Evolutionary conservation across 768 basidiomycete genomes (phyloP), one percentile per base, ranked within the genome.

Genomic region (Mycena latifolia): DNA sequence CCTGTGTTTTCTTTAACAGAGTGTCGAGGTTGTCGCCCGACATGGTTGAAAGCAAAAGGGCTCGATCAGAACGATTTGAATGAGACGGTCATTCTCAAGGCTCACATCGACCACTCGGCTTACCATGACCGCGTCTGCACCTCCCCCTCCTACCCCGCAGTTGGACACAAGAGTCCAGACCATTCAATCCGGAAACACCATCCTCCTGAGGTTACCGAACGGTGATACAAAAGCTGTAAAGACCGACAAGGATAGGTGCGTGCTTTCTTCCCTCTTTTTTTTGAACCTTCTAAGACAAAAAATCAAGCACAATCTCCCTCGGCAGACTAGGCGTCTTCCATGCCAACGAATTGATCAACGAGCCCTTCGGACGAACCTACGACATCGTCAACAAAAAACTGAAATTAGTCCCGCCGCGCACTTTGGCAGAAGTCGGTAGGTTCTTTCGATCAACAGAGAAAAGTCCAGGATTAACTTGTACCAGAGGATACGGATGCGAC

Each of bases 401-500:
- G 69, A 86, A 80, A 61, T 80, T 88, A 31, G 71, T 91, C 33
- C 85, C 89, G 58, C 86, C 91, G 47, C 85, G 81, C 55, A 86
- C 86, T 12, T 77, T 94, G 73, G 86, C 91, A 73, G 95, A 96
- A 79, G 85, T 96, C 71, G 94, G 95, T 94, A 77, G 71, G 89
- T 76, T 53, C 48, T 55, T 31, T 65, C 15, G 55, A 70, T 14
- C 11, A 47, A 33, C 18, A 24, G 18, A 10, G 18, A 15, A 33
- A 46, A 25, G 24, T 27, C 45, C 37, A 46, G 17, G 15, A 29
- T 43, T 63, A 22, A 61, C 17, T 57, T 60, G 55, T 17, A 65
- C 8, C 71, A 97, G 97, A 96, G 89, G 97, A 98, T 73, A 98
- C 96, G 15, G 92, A 93, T 55, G 97, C 96, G 2, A 99, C 96